Conservation (phyloP, 768 basidiomycete genomes). For the Termitomyces sp. region DNA sequence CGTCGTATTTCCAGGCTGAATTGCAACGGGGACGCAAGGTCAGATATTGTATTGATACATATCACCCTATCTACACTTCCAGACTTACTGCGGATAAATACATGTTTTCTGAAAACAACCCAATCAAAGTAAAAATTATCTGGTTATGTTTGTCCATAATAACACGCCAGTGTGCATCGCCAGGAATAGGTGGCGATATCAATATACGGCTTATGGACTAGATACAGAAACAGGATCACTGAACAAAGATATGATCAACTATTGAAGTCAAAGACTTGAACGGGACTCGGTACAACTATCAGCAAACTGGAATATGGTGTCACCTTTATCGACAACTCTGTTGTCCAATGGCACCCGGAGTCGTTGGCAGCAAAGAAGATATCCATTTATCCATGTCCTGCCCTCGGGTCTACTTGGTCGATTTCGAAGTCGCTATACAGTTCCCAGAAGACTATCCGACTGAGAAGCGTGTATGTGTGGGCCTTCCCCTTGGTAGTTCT, state of each 20-base stretch:
- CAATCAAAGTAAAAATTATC: not conserved
- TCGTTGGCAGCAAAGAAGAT: slow-evolving; percentile 11
- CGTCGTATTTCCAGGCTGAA: slow-evolving; percentile 17
- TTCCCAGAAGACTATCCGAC: slow-evolving; percentile 16
- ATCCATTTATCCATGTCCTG: not conserved
- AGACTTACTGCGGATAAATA: slow-evolving; percentile 2
- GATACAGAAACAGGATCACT: too few species aligned
- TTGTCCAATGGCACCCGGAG: slow-evolving; percentile 25
- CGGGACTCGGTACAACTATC: too few species aligned
- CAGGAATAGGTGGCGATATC: too few species aligned
- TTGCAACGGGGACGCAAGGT: not conserved
- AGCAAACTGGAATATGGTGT: too few species aligned
- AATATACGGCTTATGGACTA: too few species aligned
- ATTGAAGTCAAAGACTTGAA: too few species aligned
- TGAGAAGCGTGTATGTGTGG: slow-evolving; percentile 11
- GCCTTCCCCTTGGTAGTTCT: slow-evolving; percentile 17
- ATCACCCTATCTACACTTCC: slow-evolving; percentile 1
- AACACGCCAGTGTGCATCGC: too few species aligned
- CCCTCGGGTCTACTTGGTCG: slow-evolving; percentile 15
- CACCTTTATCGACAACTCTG: slow-evolving; percentile 22
- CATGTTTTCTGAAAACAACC: slow-evolving; percentile 2
- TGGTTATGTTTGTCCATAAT: too few species aligned
- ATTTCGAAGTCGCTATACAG: slow-evolving; percentile 23
- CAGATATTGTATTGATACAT: not conserved
- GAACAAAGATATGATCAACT: too few species aligned